phyloP scores from a whole-genome alignment of 768 basidiomycete genomes.

The Obba rivulosa region DNA sequence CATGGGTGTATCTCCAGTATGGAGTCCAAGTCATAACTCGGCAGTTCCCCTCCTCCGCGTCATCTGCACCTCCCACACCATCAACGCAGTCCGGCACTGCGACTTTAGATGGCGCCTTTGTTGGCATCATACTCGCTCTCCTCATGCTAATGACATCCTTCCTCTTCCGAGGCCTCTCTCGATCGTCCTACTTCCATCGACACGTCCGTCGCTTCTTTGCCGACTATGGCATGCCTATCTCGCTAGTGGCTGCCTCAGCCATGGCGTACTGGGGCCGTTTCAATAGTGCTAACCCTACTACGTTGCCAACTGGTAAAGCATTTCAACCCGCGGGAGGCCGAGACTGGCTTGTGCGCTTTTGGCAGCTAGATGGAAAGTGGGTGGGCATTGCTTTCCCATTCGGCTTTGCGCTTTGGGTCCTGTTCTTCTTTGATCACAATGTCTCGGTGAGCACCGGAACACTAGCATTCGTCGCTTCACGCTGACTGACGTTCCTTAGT shows the following conservation, averaged over 20 bases:
- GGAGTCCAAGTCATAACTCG: conserved; percentile 80
- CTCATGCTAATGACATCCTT: conserved; percentile 74
- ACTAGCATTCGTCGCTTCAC: background rate
- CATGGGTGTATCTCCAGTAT: conserved; percentile 87
- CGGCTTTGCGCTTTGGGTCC: conserved; percentile 80
- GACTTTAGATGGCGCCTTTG: conserved; percentile 45
- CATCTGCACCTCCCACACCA: conserved; percentile 2
- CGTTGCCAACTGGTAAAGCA: conserved; percentile 62
- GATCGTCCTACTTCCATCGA: conserved; percentile 63
- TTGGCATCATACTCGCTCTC: conserved; percentile 68
- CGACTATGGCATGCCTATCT: conserved; percentile 91
- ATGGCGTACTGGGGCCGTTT: conserved; percentile 88
- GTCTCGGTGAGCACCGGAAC: conserved; percentile 61
- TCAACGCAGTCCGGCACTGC: conserved; percentile 17
- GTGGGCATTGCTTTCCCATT: conserved; percentile 87
- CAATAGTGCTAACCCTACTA: conserved; percentile 50
- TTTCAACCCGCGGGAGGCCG: conserved; percentile 70
- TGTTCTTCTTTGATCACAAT: conserved; percentile 96
- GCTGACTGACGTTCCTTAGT: conserved; percentile 37
- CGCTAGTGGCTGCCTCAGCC: conserved; percentile 67
- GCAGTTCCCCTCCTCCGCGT: conserved; percentile 42
- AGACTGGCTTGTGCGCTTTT: conserved; percentile 83
- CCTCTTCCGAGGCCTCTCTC: conserved; percentile 63
- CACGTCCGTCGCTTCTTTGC: conserved; percentile 70
- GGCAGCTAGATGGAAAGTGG: conserved; percentile 86